phyloP scores from a whole-genome alignment of 2,329 filamentous ascomycete species.

The Graphilbum sp. region DNA sequence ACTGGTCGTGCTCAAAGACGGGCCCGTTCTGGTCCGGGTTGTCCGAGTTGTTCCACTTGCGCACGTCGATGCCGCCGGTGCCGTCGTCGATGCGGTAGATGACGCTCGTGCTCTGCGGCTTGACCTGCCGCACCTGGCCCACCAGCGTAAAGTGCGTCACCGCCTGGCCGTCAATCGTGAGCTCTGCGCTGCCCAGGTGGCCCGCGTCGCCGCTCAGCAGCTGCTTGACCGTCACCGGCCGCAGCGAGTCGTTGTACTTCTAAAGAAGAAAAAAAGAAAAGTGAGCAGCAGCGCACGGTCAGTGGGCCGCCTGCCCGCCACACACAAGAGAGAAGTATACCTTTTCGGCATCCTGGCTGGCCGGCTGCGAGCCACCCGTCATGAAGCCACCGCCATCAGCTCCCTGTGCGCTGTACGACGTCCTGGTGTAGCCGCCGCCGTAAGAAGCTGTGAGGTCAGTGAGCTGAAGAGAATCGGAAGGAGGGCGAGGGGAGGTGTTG shows the following conservation, averaged over 20 bases:
- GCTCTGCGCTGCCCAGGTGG: constrained; percentile 49
- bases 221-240: constrained; percentile 92
- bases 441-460: constrained; percentile 26
- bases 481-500: too few relatives aligned
- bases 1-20: constrained; percentile 53
- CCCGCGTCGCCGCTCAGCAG: constrained; percentile 64
- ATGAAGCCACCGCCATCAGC: constrained; percentile 47
- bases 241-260: constrained; percentile 53
- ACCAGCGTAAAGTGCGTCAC: constrained; percentile 70
- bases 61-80: constrained; percentile 81
- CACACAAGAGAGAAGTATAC: too few relatives aligned
- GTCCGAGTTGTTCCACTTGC: constrained; percentile 64
- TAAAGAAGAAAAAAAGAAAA: too few relatives aligned
- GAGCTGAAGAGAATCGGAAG: too few relatives aligned
- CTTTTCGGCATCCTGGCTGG: constrained; percentile 29
- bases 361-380: constrained; percentile 40
- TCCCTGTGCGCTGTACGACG: constrained; percentile 36
- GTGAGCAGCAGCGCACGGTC: too few relatives aligned
- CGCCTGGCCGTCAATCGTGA: constrained; percentile 65
- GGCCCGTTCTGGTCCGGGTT: constrained; percentile 23
- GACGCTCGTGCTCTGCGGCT: constrained; percentile 74
- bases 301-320: constrained; percentile 38
- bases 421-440: constrained; percentile 29
- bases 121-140: constrained; percentile 78
- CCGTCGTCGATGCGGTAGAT: constrained; percentile 92